phyloP scores from a whole-genome alignment of 23 red algal species.

The Agarophyton chilense region DNA sequence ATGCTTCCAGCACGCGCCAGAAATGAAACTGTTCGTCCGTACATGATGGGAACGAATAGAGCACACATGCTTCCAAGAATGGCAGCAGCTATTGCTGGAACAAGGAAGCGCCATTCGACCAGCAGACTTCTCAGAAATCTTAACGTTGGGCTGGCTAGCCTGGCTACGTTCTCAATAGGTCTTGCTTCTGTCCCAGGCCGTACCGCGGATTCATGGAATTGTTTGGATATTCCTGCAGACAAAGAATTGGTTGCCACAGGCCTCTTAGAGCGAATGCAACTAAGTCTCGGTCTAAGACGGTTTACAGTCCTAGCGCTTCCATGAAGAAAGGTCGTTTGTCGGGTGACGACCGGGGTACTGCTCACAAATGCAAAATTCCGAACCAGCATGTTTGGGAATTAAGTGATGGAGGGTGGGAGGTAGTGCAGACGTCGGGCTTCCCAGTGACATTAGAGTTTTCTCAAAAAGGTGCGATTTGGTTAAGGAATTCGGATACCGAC shows the following conservation, averaged over 20 bases:
- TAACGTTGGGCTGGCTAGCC: not conserved
- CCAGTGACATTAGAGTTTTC: no score
- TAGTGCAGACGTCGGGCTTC: no score
- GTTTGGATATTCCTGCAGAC: not conserved
- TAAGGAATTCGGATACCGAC: no score
- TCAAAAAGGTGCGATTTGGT: no score
- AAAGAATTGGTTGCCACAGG: not conserved
- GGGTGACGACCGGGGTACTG: not conserved
- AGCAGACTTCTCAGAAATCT: conserved; percentile 17
- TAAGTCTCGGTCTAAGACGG: not conserved
- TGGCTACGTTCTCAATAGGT: not conserved
- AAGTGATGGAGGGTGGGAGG: no score
- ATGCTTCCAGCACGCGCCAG: conserved; percentile 6
- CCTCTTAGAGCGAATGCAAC: not conserved
- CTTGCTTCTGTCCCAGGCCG: no score
- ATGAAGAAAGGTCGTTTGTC: not conserved
- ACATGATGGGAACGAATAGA: conserved; percentile 18
- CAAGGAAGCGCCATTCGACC: conserved; percentile 20
- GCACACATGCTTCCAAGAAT: conserved; percentile 35
- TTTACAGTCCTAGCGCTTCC: not conserved
- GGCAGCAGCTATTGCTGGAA: conserved; percentile 51
- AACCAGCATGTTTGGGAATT: no score
- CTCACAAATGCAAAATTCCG: not conserved
- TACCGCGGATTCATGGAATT: not conserved
- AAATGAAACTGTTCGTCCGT: conserved; percentile 16